Evolutionary conservation across 2,329 filamentous ascomycete genomes (phyloP).

Genomic region (Aphanoascus verrucosus): DNA sequence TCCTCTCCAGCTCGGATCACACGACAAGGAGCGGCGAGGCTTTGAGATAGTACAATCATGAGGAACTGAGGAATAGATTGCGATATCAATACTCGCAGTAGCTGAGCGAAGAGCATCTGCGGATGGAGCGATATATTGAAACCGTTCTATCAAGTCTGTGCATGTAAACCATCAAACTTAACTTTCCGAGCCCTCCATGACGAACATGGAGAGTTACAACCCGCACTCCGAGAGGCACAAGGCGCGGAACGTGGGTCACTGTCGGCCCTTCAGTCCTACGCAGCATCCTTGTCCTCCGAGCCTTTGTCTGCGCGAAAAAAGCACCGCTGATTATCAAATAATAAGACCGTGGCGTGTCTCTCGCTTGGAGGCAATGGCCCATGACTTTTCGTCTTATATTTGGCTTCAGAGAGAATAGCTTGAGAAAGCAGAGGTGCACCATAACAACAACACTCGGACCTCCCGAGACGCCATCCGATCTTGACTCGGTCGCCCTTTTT

Average conservation of each 20-base stretch:
- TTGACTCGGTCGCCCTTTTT: not conserved
- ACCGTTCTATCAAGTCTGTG: too few relatives aligned
- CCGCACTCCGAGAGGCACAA: too few relatives aligned
- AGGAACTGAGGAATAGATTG: too few relatives aligned
- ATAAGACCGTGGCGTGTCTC: not conserved
- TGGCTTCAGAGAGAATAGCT: not conserved
- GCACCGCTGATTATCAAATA: not conserved
- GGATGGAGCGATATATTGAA: too few relatives aligned
- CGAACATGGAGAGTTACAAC: too few relatives aligned
- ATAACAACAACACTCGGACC: too few relatives aligned
- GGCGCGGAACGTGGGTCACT: not conserved
- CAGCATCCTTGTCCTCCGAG: not conserved
- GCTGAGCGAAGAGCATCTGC: too few relatives aligned
- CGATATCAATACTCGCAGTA: too few relatives aligned
- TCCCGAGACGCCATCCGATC: not conserved
- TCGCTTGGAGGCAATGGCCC: not conserved
- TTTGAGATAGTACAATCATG: not conserved
- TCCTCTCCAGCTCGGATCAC: too few relatives aligned
- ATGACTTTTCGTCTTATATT: not conserved
- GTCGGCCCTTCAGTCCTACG: slow-evolving; percentile 1
- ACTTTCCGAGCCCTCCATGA: too few relatives aligned
- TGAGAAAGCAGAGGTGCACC: not conserved
- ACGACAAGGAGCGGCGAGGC: not conserved
- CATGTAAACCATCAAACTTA: too few relatives aligned
- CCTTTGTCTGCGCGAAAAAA: not conserved